Evolutionary conservation across 129 eudicot genomes (phyloP).

Genomic region (Tagetes patula): DNA sequence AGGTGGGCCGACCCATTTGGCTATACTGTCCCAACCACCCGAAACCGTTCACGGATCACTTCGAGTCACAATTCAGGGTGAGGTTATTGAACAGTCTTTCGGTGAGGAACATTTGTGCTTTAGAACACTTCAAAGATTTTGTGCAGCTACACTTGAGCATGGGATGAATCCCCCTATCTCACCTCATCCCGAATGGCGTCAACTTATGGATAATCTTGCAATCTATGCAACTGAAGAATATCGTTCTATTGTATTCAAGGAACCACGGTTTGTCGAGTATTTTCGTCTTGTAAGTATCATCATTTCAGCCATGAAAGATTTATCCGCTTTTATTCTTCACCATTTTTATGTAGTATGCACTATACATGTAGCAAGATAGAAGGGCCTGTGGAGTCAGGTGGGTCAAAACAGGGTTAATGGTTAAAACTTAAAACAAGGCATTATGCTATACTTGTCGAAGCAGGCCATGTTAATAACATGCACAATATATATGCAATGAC

Average conservation of each 20-base stretch:
- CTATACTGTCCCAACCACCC: conserved; percentile 96
- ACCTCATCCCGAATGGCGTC: conserved; percentile 93
- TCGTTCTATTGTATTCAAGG: conserved; percentile 81
- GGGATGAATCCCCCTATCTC: conserved; percentile 91
- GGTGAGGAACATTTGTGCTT: conserved; percentile 98
- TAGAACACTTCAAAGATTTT: conserved; percentile 89
- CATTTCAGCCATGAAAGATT: neutral
- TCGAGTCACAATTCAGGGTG: conserved; percentile 95
- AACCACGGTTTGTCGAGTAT: conserved; percentile 96
- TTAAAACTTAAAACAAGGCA: neutral
- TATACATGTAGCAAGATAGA: conserved; percentile 2
- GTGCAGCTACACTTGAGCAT: conserved; percentile 95
- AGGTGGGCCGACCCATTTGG: conserved; percentile 95
- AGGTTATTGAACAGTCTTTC: conserved; percentile 94
- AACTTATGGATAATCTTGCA: conserved; percentile 81
- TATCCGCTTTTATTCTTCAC: neutral
- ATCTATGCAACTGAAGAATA: conserved; percentile 73
- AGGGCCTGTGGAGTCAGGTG: neutral
- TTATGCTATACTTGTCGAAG: neutral
- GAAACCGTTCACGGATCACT: conserved; percentile 88
- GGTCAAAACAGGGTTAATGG: conserved; percentile 2
- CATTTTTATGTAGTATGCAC: neutral
- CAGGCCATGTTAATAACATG: neutral
- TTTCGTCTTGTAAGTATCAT: conserved; percentile 78
- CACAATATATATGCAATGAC: neutral